Base-by-base conservation (phyloP, 768 basidiomycete genomes). In the Mycena kentingensis region DNA sequence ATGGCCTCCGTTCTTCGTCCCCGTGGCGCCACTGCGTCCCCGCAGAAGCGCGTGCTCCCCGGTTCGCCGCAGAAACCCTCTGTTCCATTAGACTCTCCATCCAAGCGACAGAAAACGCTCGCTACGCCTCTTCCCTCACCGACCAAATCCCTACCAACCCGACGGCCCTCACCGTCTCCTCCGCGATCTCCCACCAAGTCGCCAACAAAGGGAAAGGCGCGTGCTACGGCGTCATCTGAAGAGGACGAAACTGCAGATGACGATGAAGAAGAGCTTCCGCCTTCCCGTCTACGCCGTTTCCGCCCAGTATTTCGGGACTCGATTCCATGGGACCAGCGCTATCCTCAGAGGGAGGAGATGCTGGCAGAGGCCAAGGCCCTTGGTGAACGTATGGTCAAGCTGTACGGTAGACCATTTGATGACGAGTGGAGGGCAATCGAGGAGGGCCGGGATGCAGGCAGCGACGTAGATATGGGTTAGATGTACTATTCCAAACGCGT, bases 271-370 rank as follows among this genome's bases (percentile, higher is more conserved):
- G 63, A 63, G 42, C 26, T 10, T 46, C 60, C 39, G 3, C 46
- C 53, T 2, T 45, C 41, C 8, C 55, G 61, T n/a, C 65, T 65
- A 26, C 70, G 73, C 5, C 75, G 78, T 7, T 81, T 79, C 58
- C 70, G 76, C 10, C 74, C 79, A 7, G 70, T 80, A 13, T 81
- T 80, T 63, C 65, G 73, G 2, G 79, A 79, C 55, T 73, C 75
- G n/a, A 61, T 70, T 44, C 77, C 81, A 39, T 82, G 80, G 80
- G 67, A 63, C 22, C 64, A 65, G 25, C 60, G 63, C 27, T 80
- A 81, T 58, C 76, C 70, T 28, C 67, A 72, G 24, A 41, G 75
- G 15, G 64, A 36, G 15, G 26, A 41, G 35, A 32, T 55, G 5
- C 18, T 16, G 37, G 35, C 46, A 11, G 12, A 18, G 5, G 35